Base-by-base conservation (phyloP, 2,329 filamentous ascomycete genomes). In the Tolypocladium guangdongense region DNA sequence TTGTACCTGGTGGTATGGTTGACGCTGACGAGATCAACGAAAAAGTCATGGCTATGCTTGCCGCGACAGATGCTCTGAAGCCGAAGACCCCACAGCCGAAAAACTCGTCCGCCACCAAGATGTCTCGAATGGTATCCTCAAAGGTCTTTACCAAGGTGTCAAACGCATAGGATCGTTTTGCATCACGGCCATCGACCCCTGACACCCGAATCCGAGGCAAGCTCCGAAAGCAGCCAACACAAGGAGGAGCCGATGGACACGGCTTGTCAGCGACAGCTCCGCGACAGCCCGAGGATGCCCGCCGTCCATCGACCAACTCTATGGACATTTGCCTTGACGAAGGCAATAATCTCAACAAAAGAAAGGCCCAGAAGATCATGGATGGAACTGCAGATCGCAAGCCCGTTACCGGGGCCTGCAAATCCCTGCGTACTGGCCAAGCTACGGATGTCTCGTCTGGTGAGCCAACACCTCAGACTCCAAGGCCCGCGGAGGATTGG, bases 31-130 rank as follows among this genome's bases (percentile, higher is more conserved):
- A 65, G 30, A 63, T 72, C 33, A 63, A 64, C 30, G 53, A 64
- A n/a, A 72, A 72, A 54, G 56, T 70, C 12, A 52, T 53, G 5
- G 64, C 64, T 14, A 73, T 72, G 69, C 57, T 73, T 27, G 65
- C 69, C 12, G 67, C 68, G 7, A 69, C 63, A 2, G 55, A 68
- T 36, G 60, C 63, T 14, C 57, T 71, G 7, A 72, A 71, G 53
- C 64, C 68, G 30, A 57, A 55, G 4, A 52, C 57, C n/a, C 52
- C 56, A 7, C 56, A 54, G 3, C 48, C 51, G 6, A 38, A 49
- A 30, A 51, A 53, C 24, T 58, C 51, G 4, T 51, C 57, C 4
- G 46, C 53, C 30, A 60, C 63, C 18, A 66, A 64, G 47, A 54
- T 65, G 32, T 59, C 63, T 14, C 63, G 64, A 1, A 63, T 63